Evolutionary conservation across 441 rosid species (phyloP), one percentile per base, ranked within the genome.

Genomic region (Brassica balearica): DNA sequence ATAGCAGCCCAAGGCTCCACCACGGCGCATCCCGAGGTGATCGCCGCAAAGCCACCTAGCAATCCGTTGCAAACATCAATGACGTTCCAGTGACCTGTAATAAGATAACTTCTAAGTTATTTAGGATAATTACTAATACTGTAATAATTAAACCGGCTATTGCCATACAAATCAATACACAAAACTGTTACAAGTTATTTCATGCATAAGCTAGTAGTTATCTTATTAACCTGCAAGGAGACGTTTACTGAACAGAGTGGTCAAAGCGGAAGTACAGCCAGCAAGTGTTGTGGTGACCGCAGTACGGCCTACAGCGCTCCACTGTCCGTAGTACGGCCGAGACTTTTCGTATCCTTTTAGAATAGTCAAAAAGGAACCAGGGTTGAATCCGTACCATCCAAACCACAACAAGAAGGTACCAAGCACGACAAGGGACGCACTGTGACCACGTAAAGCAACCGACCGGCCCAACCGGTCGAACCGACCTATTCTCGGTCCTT

Each of bases 341-440:
- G 55, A 43, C 12, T 9, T 32, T 8, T 11, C 84, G 25, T 88
- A 88, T 0, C 74, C n/a, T 69, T 83, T 82, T 68, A 73, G 19
- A 67, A 88, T 86, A 9, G 85, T 86, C 53, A 85, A 63, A 60
- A 88, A 88, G 0, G 88, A 88, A 51, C 91, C 91, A 8, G 91
- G 88, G 76, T 81, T 88, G 46, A 86, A 86, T 6, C 91, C 89
- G 38, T 85, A 88, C 91, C 91, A 88, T 6, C 91, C 91, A 59
- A 88, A 86, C 91, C 91, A 88, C 22, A 88, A 74, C 27, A 88
- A 64, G 56, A 88, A 85, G 10, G 91, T 81, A 23, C 91, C 91
- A 20, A 88, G 87, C 8, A 88, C 91, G 8, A 88, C 88, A 53
- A 88, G 77, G 0, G 91, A 81, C 0, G 86, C 88, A 58, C 81